Conservation (phyloP, 768 basidiomycete species). For the Infundibulicybe gibba region DNA sequence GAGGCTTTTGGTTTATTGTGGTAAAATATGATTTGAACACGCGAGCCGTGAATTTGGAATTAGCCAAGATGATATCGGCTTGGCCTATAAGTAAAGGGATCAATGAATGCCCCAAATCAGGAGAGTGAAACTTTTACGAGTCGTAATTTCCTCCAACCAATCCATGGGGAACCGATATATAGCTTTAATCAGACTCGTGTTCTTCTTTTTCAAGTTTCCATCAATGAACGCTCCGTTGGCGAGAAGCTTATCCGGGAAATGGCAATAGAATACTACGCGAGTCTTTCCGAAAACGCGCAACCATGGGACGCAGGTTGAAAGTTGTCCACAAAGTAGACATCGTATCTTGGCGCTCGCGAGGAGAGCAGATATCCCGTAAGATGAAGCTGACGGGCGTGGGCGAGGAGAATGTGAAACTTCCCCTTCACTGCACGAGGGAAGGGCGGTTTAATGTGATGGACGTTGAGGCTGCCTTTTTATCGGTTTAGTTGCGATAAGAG, state of each 20-base stretch:
- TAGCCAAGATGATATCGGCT: slow-evolving; percentile 87
- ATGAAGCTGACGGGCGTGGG: not conserved
- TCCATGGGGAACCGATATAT: not conserved
- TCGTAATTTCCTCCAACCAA: slow-evolving; percentile 78
- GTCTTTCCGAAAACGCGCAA: not conserved
- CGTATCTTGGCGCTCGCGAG: not conserved
- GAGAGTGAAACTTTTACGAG: slow-evolving; percentile 47
- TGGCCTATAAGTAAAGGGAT: slow-evolving; percentile 50
- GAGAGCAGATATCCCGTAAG: not conserved
- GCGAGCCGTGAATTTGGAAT: slow-evolving; percentile 86
- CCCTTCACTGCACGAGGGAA: not conserved
- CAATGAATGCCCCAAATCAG: not conserved
- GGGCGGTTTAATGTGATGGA: not conserved
- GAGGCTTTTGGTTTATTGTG: slow-evolving; percentile 56
- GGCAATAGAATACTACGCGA: not conserved
- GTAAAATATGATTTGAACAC: slow-evolving; percentile 77
- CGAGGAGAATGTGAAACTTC: not conserved
- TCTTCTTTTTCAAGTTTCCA: not conserved
- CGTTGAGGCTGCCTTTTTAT: not conserved
- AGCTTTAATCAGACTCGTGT: not conserved
- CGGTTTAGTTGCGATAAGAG: not conserved
- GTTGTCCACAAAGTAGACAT: not conserved
- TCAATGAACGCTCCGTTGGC: not conserved
- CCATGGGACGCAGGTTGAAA: not conserved
- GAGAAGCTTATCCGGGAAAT: not conserved